Base-by-base conservation (phyloP, 1,284 basidiomycete genomes). In the Rhodotorula sp. region DNA sequence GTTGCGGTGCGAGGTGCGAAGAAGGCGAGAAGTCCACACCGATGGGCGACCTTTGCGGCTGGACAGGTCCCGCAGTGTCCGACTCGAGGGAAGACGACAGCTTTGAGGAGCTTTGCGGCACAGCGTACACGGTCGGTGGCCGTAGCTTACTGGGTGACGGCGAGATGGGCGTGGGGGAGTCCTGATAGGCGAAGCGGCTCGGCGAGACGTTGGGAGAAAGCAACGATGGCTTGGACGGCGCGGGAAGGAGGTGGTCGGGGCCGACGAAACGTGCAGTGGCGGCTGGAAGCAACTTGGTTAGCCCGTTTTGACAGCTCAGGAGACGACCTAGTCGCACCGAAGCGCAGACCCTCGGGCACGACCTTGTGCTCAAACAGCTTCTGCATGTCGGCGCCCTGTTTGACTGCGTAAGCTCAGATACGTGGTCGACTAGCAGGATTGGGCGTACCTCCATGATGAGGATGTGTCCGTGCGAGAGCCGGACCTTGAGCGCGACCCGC, bases 221-320 rank as follows among this genome's bases (percentile, higher is more conserved):
- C 3, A 7, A 44, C 10, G 9, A 19, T 17, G 17, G 48, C 12
- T 23, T 45, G 27, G 25, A 21, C 25, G 46, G 46, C n/a, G 34
- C 48, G 17, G 16, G 25, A 23, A 21, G 46, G 41, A 67, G 48
- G 46, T 73, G 71, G 5, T 69, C 67, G 3, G 67, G 71, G 4
- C 71, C 71, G 53, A 73, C 49, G 53, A 56, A 66, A 48, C 71
- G 71, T 23, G 71, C 67, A 10, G 71, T 73, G 0, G 71, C 71
- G n/a, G 71, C 69, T 71, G n/a, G 19, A 13, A 1, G 14, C 4
- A 2, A 3, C 1, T 3, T 5, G 10, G 23, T 54, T 27, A 62
- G 34, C 27, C 0, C 10, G 27, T 7, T 21, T 52, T 3, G 25
- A 44, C 4, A 19, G 27, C 3, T 8, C 3, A 19, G n/a, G 4